Conservation (phyloP, 768 basidiomycete genomes). For the Auricularia cornea region DNA sequence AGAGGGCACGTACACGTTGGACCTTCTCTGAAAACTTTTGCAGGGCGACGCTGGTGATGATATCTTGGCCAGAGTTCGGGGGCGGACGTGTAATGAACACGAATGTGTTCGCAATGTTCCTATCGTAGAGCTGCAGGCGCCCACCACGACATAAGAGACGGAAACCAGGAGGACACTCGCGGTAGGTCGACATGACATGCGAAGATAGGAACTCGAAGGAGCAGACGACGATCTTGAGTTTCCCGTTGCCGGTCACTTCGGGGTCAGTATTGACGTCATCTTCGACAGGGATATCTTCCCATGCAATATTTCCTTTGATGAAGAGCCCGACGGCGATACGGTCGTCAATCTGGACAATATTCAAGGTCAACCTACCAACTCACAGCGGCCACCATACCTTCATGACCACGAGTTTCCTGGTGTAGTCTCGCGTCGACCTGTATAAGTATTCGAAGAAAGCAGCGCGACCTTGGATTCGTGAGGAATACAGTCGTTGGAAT, state of each 20-base stretch:
- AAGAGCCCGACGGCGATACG: constrained; percentile 57
- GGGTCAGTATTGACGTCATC: constrained; percentile 1
- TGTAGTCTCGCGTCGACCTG: constrained; percentile 48
- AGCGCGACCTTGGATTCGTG: constrained; percentile 38
- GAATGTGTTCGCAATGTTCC: constrained; percentile 44
- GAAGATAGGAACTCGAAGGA: constrained; percentile 52
- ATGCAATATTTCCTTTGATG: constrained; percentile 48
- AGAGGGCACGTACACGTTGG: constrained; percentile 30
- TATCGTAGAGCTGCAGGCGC: constrained; percentile 51
- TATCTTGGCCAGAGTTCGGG: constrained; percentile 35
- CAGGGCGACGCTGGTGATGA: constrained; percentile 52
- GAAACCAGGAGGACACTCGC: constrained; percentile 45
- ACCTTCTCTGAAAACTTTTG: constrained; percentile 51
- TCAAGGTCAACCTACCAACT: background rate
- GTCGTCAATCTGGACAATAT: constrained; percentile 41
- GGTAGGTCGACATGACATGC: constrained; percentile 38
- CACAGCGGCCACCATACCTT: constrained; percentile 31
- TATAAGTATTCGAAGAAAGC: constrained; percentile 57
- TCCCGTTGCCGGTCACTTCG: constrained; percentile 28
- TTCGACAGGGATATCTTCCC: constrained; percentile 44
- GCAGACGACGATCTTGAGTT: constrained; percentile 52
- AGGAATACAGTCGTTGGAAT: constrained; percentile 55
- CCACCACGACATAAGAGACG: constrained; percentile 48
- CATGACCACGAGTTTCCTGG: constrained; percentile 47
- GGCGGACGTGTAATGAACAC: constrained; percentile 47